These are phyloP conservation scores for Ophiostoma triangulosporum DNA, from an alignment of 2,329 filamentous ascomycete species.

Conservation along the genomic window DNA sequence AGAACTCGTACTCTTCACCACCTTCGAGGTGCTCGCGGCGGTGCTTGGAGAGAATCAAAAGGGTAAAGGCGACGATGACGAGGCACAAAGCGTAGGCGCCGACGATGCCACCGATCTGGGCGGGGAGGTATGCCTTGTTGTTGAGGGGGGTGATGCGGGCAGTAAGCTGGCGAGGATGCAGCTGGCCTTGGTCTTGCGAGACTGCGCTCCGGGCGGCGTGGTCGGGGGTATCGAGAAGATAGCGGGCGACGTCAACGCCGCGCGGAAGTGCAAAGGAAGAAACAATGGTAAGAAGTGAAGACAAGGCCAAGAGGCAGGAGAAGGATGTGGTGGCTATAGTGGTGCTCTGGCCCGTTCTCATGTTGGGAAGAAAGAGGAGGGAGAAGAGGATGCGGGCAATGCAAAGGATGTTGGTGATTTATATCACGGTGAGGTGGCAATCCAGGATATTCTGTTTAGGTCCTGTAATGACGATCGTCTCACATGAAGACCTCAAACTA, in stretches of 20 bases:
- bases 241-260: slow-evolving; percentile 16
- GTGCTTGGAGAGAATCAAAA: slow-evolving; percentile 46
- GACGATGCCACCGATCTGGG: slow-evolving; percentile 71
- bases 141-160: slow-evolving; percentile 30
- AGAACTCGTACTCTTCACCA: slow-evolving; percentile 37
- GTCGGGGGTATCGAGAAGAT: slow-evolving; percentile 8
- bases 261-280: slow-evolving; percentile 16
- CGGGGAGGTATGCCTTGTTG: slow-evolving; percentile 55
- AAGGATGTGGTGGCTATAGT: slow-evolving; percentile 14
- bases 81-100: slow-evolving; percentile 71
- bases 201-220: slow-evolving; percentile 36
- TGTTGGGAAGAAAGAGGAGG: slow-evolving; percentile 18
- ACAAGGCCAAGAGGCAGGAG: not conserved
- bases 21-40: slow-evolving; percentile 37
- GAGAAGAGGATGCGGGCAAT: not conserved
- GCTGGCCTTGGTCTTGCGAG: slow-evolving; percentile 41
- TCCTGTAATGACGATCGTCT: slow-evolving; percentile 7
- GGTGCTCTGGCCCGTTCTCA: slow-evolving; percentile 24
- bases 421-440: slow-evolving; percentile 26
- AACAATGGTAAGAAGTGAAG: slow-evolving; percentile 4
- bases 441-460: not conserved
- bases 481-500: slow-evolving; percentile 1
- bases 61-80: slow-evolving; percentile 54
- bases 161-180: slow-evolving; percentile 24
- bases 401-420: slow-evolving; percentile 21